Conservation (phyloP, 345 rosid genomes). For the Eucalyptus pauciflora region DNA sequence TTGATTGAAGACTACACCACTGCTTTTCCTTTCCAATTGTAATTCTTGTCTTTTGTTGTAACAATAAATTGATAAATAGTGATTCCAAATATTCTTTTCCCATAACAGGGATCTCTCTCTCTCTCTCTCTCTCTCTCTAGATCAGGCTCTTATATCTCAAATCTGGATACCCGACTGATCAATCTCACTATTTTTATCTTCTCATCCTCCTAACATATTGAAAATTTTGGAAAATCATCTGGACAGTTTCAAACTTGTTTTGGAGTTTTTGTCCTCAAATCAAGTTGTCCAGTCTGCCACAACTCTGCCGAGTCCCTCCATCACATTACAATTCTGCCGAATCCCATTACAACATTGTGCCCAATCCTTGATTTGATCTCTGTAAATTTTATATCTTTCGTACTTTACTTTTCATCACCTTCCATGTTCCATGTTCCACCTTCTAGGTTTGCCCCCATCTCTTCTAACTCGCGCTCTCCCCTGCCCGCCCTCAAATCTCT, state of each 20-base stretch:
- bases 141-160: background rate
- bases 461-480: too few relatives aligned
- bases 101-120: background rate
- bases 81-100: background rate
- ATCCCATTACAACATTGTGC: too few relatives aligned
- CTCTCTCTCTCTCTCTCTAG: too few relatives aligned
- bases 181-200: background rate
- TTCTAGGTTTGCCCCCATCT: too few relatives aligned
- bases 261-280: background rate
- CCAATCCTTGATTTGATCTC: too few relatives aligned
- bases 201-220: too few relatives aligned
- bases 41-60: background rate
- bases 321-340: background rate
- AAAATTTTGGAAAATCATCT: background rate
- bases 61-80: background rate
- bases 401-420: too few relatives aligned
- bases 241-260: background rate
- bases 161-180: background rate
- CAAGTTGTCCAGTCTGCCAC: background rate
- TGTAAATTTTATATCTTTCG: too few relatives aligned
- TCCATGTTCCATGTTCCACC: too few relatives aligned
- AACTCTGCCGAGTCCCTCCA: background rate
- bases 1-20: background rate
- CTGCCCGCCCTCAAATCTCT: too few relatives aligned
- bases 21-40: background rate